Evolutionary conservation across 176 grass and related monocot genomes (phyloP), one percentile per base, ranked within the genome.

Genomic region (Avena eriantha): DNA sequence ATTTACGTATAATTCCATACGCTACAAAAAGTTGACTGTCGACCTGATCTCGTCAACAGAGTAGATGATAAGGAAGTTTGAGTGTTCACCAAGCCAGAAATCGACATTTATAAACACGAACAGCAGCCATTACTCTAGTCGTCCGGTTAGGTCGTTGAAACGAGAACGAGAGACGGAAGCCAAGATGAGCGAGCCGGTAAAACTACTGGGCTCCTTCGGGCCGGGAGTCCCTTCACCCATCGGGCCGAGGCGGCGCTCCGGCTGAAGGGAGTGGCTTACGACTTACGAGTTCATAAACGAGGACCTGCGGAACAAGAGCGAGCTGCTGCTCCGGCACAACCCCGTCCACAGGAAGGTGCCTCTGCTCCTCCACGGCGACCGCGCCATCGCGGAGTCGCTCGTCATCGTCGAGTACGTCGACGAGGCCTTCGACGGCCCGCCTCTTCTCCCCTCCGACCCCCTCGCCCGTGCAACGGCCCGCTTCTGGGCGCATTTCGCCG

Each of bases 311-410:
- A 85, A 72, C 86, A 91, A 91, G 45, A 91, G 82, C 73, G 76
- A 88, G 11, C 70, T 85, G 48, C 72, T 91, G 15, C 56, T 91
- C 15, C 49, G 36, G 48, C 80, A 69, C 68, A 92, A 92, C 64
- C 90, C 90, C 14, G 13, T 92, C 15, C 82, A 88, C 72, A 92
- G 71, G 51, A 86, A 86, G 69, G 33, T 92, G 11, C 90, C 90
- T 26, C 50, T 92, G 13, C 82, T 92, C 70, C 77, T 92, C 86
- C 86, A 88, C 15, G 68, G 76, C 45, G 86, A 53, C 19, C 74
- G 73, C 19, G 34, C 83, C 24, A 14, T 87, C 33, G 12, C 9
- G 4, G 87, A 92, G 90, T 92, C 87, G 0, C 79, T 89, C 8
- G 8, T 89, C 19, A 24, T 85, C 79, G 14, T 89, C 48, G 83